These are phyloP conservation scores for Pezicula carpinea DNA, from an alignment of 2,329 filamentous ascomycete species.

Conservation along the genomic window DNA sequence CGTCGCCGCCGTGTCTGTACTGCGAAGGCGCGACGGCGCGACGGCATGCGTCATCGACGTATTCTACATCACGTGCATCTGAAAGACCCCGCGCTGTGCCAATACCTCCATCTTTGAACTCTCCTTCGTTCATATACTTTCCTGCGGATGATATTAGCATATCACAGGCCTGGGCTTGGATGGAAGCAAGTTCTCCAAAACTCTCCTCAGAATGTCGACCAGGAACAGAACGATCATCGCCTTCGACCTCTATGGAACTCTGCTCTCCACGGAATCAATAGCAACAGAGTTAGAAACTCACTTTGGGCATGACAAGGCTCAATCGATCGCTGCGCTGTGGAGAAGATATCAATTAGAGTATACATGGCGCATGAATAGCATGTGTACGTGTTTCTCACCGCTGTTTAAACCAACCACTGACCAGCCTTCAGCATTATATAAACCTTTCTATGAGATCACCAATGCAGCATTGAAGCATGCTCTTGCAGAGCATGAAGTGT, in stretches of 20 bases:
- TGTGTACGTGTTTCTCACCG: slow-evolving; percentile 47
- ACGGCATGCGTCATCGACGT: too few species aligned
- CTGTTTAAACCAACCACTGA: background rate
- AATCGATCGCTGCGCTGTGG: slow-evolving; percentile 55
- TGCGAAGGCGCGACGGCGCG: too few species aligned
- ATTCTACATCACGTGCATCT: background rate
- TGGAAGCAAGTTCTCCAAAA: too few species aligned
- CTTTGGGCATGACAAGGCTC: slow-evolving; percentile 53
- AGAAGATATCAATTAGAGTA: slow-evolving; percentile 71
- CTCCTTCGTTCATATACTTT: too few species aligned
- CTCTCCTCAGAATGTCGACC: slow-evolving; percentile 20
- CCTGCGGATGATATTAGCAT: too few species aligned
- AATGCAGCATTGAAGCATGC: slow-evolving; percentile 58
- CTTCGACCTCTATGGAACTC: slow-evolving; percentile 72
- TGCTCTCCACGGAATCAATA: slow-evolving; percentile 69
- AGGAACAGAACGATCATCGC: slow-evolving; percentile 48
- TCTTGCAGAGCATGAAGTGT: slow-evolving; percentile 48
- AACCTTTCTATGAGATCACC: slow-evolving; percentile 60
- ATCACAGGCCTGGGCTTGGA: too few species aligned
- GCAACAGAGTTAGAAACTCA: slow-evolving; percentile 50
- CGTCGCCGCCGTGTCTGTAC: too few species aligned
- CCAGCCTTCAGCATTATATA: slow-evolving; percentile 48
- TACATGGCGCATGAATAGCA: slow-evolving; percentile 71
- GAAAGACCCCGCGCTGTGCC: background rate
- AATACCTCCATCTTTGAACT: too few species aligned